Base-by-base conservation (phyloP, 176 grass and related monocot species). In the Canna indica region DNA sequence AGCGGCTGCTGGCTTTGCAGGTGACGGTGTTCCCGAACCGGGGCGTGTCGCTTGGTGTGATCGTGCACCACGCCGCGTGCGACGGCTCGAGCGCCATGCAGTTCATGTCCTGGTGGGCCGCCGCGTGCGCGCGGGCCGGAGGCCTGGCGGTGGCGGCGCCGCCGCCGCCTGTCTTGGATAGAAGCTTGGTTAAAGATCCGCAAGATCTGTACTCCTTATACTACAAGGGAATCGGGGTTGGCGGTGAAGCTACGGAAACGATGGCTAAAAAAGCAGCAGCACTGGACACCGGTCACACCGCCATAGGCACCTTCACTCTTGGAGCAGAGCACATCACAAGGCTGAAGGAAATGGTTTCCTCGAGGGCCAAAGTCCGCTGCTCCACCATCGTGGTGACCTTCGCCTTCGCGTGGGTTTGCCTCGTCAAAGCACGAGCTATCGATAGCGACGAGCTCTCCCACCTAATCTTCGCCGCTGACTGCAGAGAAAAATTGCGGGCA, bases 341-440 rank as follows among this genome's bases (percentile, higher is more conserved):
- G 56, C 33, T 85, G 26, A 81, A 68, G 73, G 65, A 69, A 58
- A 22, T 45, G 12, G 7, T 76, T 5, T 77, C 47, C 47, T 31
- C 13, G 53, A 12, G 4, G 1, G 14, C 9, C 71, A 42, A n/a
- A 12, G 24, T 81, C 0, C 76, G 46, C 39, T 88, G 81, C 79
- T 85, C 85, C 1, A 77, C 89, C 17, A 58, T 88, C 8, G 82
- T 87, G 0, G 73, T 78, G 36, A 27, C 79, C 1, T 83, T 77
- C 60, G 73, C 75, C 33, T 66, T 77, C 41, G 32, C 78, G 26
- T 88, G 85, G 85, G 61, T 59, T 1, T 65, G 82, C 73, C 84
- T 80, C 63, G 48, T 66, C n/a, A 68, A 68, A 28, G 73, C 73
- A 13, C 81, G 69, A 47, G 64, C 6, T 4, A 3, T 4, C 20